phyloP scores from a whole-genome alignment of 1,139 yeast genomes.

The Wickerhamomyces sp. region DNA sequence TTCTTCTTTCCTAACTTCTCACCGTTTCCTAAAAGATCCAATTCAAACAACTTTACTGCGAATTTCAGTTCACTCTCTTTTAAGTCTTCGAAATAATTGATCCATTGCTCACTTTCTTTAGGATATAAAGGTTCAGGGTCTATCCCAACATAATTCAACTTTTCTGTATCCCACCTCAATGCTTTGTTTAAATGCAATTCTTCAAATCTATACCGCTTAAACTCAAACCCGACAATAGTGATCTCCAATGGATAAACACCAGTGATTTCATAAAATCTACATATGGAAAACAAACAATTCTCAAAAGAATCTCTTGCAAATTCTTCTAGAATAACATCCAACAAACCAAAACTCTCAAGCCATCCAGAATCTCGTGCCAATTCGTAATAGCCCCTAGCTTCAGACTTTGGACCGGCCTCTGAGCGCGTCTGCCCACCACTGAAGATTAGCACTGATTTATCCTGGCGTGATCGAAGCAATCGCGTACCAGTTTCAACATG shows the following conservation, averaged over 20 bases:
- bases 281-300: slow-evolving; percentile 60
- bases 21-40: slow-evolving; percentile 58
- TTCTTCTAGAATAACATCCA: slow-evolving; percentile 43
- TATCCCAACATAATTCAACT: slow-evolving; percentile 51
- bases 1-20: slow-evolving; percentile 38
- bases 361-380: slow-evolving; percentile 20
- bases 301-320: slow-evolving; percentile 81
- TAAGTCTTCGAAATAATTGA: slow-evolving; percentile 35
- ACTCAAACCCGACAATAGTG: slow-evolving; percentile 68
- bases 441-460: slow-evolving; percentile 33
- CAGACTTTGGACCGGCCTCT: slow-evolving; percentile 49
- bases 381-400: slow-evolving; percentile 51
- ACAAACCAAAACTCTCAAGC: slow-evolving; percentile 10
- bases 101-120: slow-evolving; percentile 18
- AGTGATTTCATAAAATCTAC: slow-evolving; percentile 47
- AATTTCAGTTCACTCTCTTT: slow-evolving; percentile 41
- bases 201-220: slow-evolving; percentile 57
- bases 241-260: slow-evolving; percentile 45
- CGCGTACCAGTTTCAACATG: slow-evolving; percentile 43
- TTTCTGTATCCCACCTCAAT: slow-evolving; percentile 32
- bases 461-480: slow-evolving; percentile 27
- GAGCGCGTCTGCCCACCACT: slow-evolving; percentile 74
- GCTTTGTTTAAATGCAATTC: slow-evolving; percentile 48
- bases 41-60: slow-evolving; percentile 52
- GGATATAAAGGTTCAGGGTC: slow-evolving; percentile 46